Evolutionary conservation across 495 filamentous ascomycete genomes (phyloP).

Genomic region (Neurospora sp.): DNA sequence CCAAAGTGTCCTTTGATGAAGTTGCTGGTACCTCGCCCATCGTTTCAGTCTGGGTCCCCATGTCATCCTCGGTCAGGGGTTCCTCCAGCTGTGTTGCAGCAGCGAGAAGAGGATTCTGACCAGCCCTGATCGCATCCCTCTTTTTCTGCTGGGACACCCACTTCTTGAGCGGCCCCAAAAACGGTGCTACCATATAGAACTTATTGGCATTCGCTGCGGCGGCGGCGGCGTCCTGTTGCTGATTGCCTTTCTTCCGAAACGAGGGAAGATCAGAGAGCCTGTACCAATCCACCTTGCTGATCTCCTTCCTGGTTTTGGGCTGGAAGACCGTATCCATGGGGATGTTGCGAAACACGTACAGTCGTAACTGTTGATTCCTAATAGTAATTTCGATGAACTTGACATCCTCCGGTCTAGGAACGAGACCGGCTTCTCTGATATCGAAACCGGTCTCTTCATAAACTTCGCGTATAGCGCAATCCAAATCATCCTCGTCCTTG

Average conservation of each 20-base stretch:
- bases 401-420: conserved; percentile 54
- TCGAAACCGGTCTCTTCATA: conserved; percentile 95
- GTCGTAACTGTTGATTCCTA: conserved; percentile 80
- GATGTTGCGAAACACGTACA: conserved; percentile 84
- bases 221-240: conserved; percentile 33
- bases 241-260: conserved; percentile 49
- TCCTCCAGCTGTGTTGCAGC: conserved; percentile 22
- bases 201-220: conserved; percentile 63
- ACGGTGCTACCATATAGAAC: conserved; percentile 97
- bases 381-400: conserved; percentile 81
- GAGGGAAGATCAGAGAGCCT: conserved; percentile 77
- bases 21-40: conserved; percentile 5
- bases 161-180: conserved; percentile 73
- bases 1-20: conserved; percentile 30
- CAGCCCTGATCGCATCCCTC: conserved; percentile 39
- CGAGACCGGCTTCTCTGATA: conserved; percentile 58
- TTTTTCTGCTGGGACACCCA: conserved; percentile 83
- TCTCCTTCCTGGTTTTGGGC: conserved; percentile 88
- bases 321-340: conserved; percentile 78
- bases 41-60: conserved; percentile 20
- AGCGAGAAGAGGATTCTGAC: conserved; percentile 18
- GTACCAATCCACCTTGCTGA: conserved; percentile 93
- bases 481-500: conserved; percentile 84
- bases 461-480: conserved; percentile 86
- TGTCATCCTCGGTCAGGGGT: conserved; percentile 32